Conservation (phyloP, 768 basidiomycete species). For the Lactifluus pinguis region DNA sequence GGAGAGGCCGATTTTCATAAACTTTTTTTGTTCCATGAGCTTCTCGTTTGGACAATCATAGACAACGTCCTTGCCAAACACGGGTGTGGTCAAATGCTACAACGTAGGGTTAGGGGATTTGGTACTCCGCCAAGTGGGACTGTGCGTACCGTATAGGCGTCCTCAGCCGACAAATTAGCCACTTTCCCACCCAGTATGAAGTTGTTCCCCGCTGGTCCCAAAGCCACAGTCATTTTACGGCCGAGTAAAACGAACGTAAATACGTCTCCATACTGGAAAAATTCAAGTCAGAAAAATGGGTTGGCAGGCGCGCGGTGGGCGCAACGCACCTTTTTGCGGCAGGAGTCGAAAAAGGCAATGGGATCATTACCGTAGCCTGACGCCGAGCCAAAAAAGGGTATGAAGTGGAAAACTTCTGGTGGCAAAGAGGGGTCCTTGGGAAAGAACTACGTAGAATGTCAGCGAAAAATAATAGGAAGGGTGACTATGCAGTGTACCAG, state of each 20-base stretch:
- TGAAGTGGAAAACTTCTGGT: constrained; percentile 86
- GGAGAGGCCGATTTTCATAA: constrained; percentile 92
- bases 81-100: constrained; percentile 85
- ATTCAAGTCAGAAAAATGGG: not conserved
- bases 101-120: not conserved
- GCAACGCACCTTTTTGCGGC: constrained; percentile 59
- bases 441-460: constrained; percentile 39
- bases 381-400: constrained; percentile 88
- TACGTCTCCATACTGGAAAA: constrained; percentile 80
- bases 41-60: constrained; percentile 95
- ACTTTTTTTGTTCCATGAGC: constrained; percentile 99
- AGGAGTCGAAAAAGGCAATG: constrained; percentile 73
- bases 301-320: not conserved
- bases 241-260: constrained; percentile 93
- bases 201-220: constrained; percentile 89
- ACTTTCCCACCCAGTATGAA: constrained; percentile 92
- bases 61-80: constrained; percentile 96
- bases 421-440: constrained; percentile 68
- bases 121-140: not conserved
- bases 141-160: constrained; percentile 78
- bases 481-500: constrained; percentile 40
- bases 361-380: constrained; percentile 89
- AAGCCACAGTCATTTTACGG: constrained; percentile 80
- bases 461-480: not conserved
- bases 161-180: constrained; percentile 87